These are phyloP conservation scores for Wickerhamomyces sp. DNA, from an alignment of 1,139 yeast species.

Conservation along the genomic window DNA sequence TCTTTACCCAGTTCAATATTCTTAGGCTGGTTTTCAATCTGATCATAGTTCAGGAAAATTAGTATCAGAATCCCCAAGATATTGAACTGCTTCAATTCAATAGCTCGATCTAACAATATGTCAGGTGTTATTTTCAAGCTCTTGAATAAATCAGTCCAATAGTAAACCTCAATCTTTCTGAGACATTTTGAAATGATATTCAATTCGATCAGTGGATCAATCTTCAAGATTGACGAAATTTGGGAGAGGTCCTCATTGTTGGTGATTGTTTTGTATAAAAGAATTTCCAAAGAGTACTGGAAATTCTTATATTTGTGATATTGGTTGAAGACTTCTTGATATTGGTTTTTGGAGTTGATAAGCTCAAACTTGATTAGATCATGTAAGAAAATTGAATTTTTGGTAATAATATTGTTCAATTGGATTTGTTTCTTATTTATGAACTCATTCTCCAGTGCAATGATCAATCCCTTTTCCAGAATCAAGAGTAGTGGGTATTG, in stretches of 20 bases:
- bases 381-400: slow-evolving; percentile 25
- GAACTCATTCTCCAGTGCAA: slow-evolving; percentile 22
- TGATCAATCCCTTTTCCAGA: slow-evolving; percentile 19
- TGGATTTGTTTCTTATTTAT: slow-evolving; percentile 16
- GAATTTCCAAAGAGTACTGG: slow-evolving; percentile 42
- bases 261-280: slow-evolving; percentile 31
- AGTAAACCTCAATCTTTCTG: slow-evolving; percentile 59
- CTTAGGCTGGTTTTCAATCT: background rate
- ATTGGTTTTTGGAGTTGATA: background rate
- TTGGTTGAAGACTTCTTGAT: slow-evolving; percentile 17
- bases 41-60: slow-evolving; percentile 38
- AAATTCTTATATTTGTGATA: slow-evolving; percentile 40
- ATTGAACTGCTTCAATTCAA: slow-evolving; percentile 37
- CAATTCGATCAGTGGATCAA: slow-evolving; percentile 30
- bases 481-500: slow-evolving; percentile 22
- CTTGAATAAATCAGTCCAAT: slow-evolving; percentile 52
- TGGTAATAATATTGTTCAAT: slow-evolving; percentile 14
- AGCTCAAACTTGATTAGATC: slow-evolving; percentile 25
- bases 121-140: slow-evolving; percentile 35
- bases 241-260: slow-evolving; percentile 19
- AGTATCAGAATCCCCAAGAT: slow-evolving; percentile 41
- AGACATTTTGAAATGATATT: slow-evolving; percentile 53
- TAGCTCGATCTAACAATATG: slow-evolving; percentile 30
- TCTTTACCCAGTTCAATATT: slow-evolving; percentile 23
- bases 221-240: slow-evolving; percentile 14